Percentiles rank a stretch among this genome's conserved stretches.
Conservation (phyloP, 1,284 basidiomycete species). For the Grifola frondosa region DNA sequence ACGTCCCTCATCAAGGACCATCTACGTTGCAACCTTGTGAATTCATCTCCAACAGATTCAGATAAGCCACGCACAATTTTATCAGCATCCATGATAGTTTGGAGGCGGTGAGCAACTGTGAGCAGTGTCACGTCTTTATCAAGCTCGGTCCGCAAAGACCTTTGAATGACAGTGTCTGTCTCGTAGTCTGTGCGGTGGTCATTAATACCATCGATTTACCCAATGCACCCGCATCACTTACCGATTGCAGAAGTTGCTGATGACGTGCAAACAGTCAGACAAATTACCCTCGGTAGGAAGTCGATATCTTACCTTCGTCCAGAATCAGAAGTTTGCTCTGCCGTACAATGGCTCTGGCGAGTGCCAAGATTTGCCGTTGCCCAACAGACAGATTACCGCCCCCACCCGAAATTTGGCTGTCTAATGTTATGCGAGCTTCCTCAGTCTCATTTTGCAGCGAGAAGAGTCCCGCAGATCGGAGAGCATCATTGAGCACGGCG, state of each 20-base stretch:
- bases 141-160: conserved; percentile 51
- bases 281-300: neutral
- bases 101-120: conserved; percentile 66
- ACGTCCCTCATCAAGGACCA: conserved; percentile 39
- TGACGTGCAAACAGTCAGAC: neutral
- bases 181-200: conserved; percentile 41
- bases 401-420: conserved; percentile 53
- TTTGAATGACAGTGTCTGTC: conserved; percentile 58
- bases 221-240: conserved; percentile 18
- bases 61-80: conserved; percentile 30
- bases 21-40: conserved; percentile 19
- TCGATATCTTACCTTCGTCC: conserved; percentile 49
- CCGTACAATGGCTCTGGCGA: conserved; percentile 59
- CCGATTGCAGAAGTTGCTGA: conserved; percentile 40
- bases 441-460: conserved; percentile 50
- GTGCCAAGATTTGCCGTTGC: conserved; percentile 58
- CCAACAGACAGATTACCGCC: conserved; percentile 61
- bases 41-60: neutral
- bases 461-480: conserved; percentile 52
- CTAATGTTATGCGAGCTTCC: conserved; percentile 48
- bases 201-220: neutral
- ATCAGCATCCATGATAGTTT: conserved; percentile 66
- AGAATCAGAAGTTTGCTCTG: conserved; percentile 60
- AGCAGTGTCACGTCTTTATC: conserved; percentile 55
- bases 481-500: conserved; percentile 53